phyloP scores from a whole-genome alignment of 2,329 filamentous ascomycete species.

The Byssoonygena ceratinophila region DNA sequence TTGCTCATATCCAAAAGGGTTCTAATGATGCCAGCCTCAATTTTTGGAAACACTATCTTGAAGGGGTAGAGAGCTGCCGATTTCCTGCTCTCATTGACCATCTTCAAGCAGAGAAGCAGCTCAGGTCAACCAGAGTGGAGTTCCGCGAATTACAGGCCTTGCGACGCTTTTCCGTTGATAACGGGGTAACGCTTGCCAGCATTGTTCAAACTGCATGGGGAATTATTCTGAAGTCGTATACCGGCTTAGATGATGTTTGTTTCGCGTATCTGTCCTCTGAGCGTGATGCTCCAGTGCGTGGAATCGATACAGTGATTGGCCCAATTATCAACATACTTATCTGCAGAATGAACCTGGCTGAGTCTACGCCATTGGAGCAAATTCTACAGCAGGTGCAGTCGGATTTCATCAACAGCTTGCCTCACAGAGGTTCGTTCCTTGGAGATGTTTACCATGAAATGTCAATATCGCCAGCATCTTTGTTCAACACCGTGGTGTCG shows the following conservation, averaged over 20 bases:
- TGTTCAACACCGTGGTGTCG: slow-evolving; percentile 37
- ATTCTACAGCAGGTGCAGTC: background rate
- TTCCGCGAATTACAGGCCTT: slow-evolving; percentile 16
- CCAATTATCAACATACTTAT: slow-evolving; percentile 35
- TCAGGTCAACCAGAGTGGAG: slow-evolving; percentile 3
- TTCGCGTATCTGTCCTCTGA: slow-evolving; percentile 25
- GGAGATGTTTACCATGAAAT: slow-evolving; percentile 44
- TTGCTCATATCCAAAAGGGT: slow-evolving; percentile 23
- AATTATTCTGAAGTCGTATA: slow-evolving; percentile 16
- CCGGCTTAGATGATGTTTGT: slow-evolving; percentile 18
- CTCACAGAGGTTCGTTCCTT: slow-evolving; percentile 34
- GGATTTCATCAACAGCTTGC: background rate
- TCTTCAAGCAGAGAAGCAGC: slow-evolving; percentile 1
- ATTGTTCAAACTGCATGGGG: slow-evolving; percentile 21
- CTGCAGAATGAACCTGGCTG: slow-evolving; percentile 12
- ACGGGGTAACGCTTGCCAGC: background rate
- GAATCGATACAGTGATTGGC: slow-evolving; percentile 31
- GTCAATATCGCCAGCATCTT: slow-evolving; percentile 46
- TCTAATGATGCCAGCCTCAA: slow-evolving; percentile 10
- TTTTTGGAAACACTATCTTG: slow-evolving; percentile 21
- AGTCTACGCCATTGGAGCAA: background rate
- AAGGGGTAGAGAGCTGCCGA: slow-evolving; percentile 19
- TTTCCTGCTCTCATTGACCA: slow-evolving; percentile 5
- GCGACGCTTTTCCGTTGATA: background rate
- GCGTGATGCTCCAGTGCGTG: slow-evolving; percentile 24